These are phyloP conservation scores for Bolboschoenus planiculmis DNA, from an alignment of 176 grass and related monocot species.

Conservation along the genomic window DNA sequence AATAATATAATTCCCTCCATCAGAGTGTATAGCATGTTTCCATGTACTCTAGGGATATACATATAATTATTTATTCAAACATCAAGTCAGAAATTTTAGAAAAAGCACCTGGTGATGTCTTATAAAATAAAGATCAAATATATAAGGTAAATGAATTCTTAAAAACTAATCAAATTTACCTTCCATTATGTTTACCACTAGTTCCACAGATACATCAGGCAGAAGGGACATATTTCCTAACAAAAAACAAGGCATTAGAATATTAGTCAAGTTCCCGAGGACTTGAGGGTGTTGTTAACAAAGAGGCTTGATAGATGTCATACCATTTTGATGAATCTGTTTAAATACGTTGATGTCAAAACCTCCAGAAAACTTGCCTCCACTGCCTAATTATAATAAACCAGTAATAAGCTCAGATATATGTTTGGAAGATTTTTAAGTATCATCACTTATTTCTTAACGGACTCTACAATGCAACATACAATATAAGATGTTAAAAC, in stretches of 20 bases:
- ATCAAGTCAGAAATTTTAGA: not conserved
- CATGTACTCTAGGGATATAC: not conserved
- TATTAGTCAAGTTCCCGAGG: constrained; percentile 11
- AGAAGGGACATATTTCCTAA: constrained; percentile 61
- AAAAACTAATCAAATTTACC: constrained; percentile 26
- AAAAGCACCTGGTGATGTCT: not conserved
- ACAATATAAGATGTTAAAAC: not conserved
- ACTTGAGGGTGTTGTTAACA: not conserved
- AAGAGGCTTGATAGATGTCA: not conserved
- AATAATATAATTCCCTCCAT: not conserved
- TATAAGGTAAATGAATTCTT: constrained; percentile 3
- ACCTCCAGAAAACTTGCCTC: constrained; percentile 80
- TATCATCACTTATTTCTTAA: not conserved
- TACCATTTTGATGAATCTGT: constrained; percentile 75
- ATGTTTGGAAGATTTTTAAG: not conserved
- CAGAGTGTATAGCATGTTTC: not conserved
- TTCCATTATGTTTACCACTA: constrained; percentile 82
- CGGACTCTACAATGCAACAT: not conserved
- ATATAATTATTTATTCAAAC: not conserved
- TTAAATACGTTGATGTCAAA: constrained; percentile 92
- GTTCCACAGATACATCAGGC: constrained; percentile 75
- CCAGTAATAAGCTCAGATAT: constrained; percentile 8
- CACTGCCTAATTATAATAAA: constrained; percentile 33
- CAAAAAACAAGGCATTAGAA: constrained; percentile 4
- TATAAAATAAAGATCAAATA: not conserved